Evolutionary conservation across 441 rosid species (phyloP), one percentile per base, ranked within the genome.

Genomic region (Dalechampia spathulata): DNA sequence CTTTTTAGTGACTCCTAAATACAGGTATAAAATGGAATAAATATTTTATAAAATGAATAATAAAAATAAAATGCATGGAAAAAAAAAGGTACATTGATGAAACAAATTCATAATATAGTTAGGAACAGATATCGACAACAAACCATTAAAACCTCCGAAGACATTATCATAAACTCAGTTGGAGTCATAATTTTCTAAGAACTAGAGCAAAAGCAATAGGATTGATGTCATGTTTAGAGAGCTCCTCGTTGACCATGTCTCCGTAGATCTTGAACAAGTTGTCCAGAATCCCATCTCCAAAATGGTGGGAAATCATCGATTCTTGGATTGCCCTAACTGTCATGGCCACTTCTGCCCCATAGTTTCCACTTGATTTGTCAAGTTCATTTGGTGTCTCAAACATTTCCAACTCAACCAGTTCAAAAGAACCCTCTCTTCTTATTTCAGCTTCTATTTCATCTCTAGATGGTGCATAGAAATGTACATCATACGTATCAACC

Each of bases 311-410:
- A 48, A 87, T 69, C 87, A 85, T 80, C 39, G 94, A 59, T 72
- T 85, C 97, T 61, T 87, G 97, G 62, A 90, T 65, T 9, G 96
- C 94, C 75, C 96, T 78, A 50, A 90, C 87, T 0, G 90, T 71
- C 70, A 60, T 80, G 0, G 94, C 97, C 44, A 82, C 78, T 7
- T 46, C 68, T 17, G 44, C 64, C 30, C 97, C 97, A 23, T 77
- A 87, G 68, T 82, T 74, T 23, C 43, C 59, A 8, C 67, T 70
- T 25, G 19, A 70, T 51, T 26, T 50, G 2, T 58, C 50, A 13
- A 34, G 55, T 1, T 73, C 66, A 49, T 53, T 73, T 32, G 63
- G 70, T 19, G 62, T 49, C 62, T 79, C 85, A 19, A 85, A 75
- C 73, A 73, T 75, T 68, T 83, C 80, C 22, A 82, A 49, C 47